A percentile compares a stretch with the other conserved stretches of the same genome.
These are phyloP conservation scores for Lactarius akahatsu DNA, from an alignment of 768 basidiomycete species.

Conservation along the genomic window DNA sequence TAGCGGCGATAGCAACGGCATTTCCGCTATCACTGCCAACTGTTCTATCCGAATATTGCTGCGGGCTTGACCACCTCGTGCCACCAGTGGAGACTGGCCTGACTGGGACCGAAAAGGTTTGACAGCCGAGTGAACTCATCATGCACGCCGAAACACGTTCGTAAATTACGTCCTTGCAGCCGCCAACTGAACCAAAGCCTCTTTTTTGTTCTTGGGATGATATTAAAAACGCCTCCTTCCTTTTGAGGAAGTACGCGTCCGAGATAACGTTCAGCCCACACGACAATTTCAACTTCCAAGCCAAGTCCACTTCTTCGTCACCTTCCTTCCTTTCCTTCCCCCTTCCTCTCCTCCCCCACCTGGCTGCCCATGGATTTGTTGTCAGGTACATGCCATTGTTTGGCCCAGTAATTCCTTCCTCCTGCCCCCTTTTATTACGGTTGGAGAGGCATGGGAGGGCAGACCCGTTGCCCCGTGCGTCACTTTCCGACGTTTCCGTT, in stretches of 20 bases:
- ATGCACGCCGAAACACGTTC: not conserved
- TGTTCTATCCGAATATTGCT: not conserved
- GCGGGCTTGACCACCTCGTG: not conserved
- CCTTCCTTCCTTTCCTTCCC: not conserved
- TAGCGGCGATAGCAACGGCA: not conserved
- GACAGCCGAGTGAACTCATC: not conserved
- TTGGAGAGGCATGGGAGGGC: not conserved
- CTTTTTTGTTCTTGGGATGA: constrained; percentile 3
- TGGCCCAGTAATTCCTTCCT: not conserved
- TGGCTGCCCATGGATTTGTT: not conserved
- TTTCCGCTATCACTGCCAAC: not conserved
- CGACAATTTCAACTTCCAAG: not conserved
- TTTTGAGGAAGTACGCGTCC: constrained; percentile 2
- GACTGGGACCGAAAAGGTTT: not conserved
- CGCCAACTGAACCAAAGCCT: not conserved
- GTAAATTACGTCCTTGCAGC: constrained; percentile 4
- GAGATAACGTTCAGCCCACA: constrained; percentile 6
- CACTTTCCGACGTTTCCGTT: not conserved
- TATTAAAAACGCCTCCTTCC: constrained; percentile 6
- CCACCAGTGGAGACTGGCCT: not conserved
- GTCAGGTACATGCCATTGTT: not conserved
- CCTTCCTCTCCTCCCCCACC: too few species aligned
- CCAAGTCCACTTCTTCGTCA: not conserved
- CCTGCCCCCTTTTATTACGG: not conserved
- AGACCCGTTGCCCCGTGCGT: constrained; percentile 7